Evolutionary conservation across 116 monocot genomes (phyloP), one percentile per base, ranked within the genome.

Genomic region (Phalaenopsis hybrid): DNA sequence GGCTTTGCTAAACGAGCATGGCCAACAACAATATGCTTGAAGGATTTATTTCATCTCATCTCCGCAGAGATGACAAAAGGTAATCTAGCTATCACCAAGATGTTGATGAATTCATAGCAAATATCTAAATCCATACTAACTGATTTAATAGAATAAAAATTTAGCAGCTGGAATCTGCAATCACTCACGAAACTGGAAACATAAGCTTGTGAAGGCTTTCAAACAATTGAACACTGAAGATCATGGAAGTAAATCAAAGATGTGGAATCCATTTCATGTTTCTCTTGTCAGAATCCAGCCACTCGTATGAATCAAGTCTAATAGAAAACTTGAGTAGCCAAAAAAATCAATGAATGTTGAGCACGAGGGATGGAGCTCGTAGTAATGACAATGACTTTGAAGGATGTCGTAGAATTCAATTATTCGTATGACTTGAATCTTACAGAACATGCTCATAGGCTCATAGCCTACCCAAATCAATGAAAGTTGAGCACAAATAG

Each of bases 111-210:
- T 34, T 72, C 72, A 34, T 72, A 72, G 37, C 6, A 34, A 12
- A 72, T 72, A 37, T 72, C 37, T 16, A 72, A 72, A 72, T 34
- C 72, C 72, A 72, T 37, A 72, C 31, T 72, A 37, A 37, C 31
- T 12, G 37, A 72, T 37, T 72, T 15, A 4, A 37, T 37, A 72
- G 37, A 37, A 31, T 28, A 69, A 12, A 37, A 4, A 72, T 34
- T 72, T 37, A 72, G 72, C 41, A 31, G 4, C 23, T 63, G 21
- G 23, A 63, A 72, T 34, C 37, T 72, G 1, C 10, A 72, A 37
- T 37, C 13, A 34, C 37, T 72, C 44, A 43, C 8, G n/a, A 75
- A 4, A 50, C 2, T 51, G 9, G 28, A 51, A 44, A 51, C 51
- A 16, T 51, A 4, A 77, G 15, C 48, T 48, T 75, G 77, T 13